Base-by-base conservation (phyloP, 1,284 basidiomycete species). In the Cutaneotrichosporon dermatis region DNA sequence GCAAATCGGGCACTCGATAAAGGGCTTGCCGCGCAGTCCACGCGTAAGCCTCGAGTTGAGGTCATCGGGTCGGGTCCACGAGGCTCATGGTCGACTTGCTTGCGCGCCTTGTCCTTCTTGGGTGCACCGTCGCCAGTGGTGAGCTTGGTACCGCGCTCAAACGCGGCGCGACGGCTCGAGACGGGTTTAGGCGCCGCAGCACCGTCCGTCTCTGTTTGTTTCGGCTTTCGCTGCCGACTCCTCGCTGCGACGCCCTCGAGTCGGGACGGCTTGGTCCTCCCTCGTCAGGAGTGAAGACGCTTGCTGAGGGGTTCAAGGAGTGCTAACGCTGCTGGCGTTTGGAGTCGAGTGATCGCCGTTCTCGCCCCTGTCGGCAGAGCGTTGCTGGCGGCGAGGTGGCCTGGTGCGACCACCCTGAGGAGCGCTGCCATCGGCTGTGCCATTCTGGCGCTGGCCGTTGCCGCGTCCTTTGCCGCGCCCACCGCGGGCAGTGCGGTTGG, bases 1-100 rank as follows among this genome's bases (percentile, higher is more conserved):
- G 61, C 77, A 79, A 46, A 79, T 79, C 1, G 76, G 76, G 58
- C 77, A 79, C 64, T 79, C 77, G 25, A 77, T 53, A 60, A 70
- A 78, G 8, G 76, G 75, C 61, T 66, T 60, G 41, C 59, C 62
- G 11, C 67, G 68, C 34, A 79, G 60, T 1, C 75, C 76, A 35
- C 76, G 66, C 0, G 69, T 76, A 54, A 79, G 63, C 8, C 71
- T 68, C 15, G 71, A 72, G 34, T 73, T 68, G 57, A 77, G 54
- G 64, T 77, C 76, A 56, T 79, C 77, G 45, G 75, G 71, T 57
- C 72, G 4, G 53, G 51, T 8, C 56, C 54, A 10, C 48, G 48
- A 4, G 42, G 49, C 35, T 57, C 41, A 16, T 61, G 49, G 15
- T 59, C 55, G 45, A 66, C 61, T 48, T 61, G 64, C 63, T 65